Evolutionary conservation across 2,329 filamentous ascomycete genomes (phyloP).

Genomic region (Exophiala dermatitidis): DNA sequence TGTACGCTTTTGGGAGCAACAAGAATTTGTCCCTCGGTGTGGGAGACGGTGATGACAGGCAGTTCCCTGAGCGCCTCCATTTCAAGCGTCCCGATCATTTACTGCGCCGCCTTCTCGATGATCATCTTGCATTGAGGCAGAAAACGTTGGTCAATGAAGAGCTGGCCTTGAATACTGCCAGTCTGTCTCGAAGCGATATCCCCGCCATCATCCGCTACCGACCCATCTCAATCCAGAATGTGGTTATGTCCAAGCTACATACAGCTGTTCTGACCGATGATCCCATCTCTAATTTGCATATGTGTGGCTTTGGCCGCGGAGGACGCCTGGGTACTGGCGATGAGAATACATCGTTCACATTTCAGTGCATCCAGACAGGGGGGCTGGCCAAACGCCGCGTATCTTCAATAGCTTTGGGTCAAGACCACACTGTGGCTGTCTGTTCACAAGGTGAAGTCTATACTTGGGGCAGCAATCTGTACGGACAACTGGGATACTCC

Average conservation of each 20-base stretch:
- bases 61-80: constrained; percentile 78
- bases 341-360: constrained; percentile 81
- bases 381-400: constrained; percentile 67
- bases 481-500: constrained; percentile 77
- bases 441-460: constrained; percentile 83
- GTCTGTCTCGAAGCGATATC: constrained; percentile 48
- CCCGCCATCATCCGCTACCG: constrained; percentile 65
- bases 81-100: constrained; percentile 72
- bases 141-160: constrained; percentile 29
- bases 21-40: constrained; percentile 89
- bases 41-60: constrained; percentile 90
- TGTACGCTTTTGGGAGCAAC: constrained; percentile 93
- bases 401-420: constrained; percentile 71
- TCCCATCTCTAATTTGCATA: constrained; percentile 79
- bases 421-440: constrained; percentile 83
- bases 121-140: constrained; percentile 47
- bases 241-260: constrained; percentile 83
- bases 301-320: constrained; percentile 85
- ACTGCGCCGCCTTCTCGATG: constrained; percentile 63
- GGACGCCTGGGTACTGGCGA: constrained; percentile 84
- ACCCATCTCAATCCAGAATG: constrained; percentile 69
- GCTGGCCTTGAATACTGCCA: constrained; percentile 17
- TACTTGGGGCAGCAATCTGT: constrained; percentile 86
- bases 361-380: constrained; percentile 71
- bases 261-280: constrained; percentile 83